Evolutionary conservation across 2,329 filamentous ascomycete genomes (phyloP).

Genomic region (Xylariaceae sp.): DNA sequence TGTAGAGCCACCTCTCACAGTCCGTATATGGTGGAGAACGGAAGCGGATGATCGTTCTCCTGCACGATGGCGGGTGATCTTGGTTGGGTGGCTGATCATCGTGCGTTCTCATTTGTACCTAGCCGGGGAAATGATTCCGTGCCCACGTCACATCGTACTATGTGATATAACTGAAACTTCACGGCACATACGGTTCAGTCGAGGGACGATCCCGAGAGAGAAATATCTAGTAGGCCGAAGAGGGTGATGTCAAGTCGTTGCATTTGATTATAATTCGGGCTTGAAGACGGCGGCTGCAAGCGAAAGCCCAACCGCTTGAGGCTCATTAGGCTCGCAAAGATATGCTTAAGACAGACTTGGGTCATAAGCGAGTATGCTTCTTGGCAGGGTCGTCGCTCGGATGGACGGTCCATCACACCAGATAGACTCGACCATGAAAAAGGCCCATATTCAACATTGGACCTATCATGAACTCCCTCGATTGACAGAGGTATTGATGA

Average conservation of each 20-base stretch:
- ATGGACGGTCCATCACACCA: conserved; percentile 19
- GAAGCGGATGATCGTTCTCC: conserved; percentile 5
- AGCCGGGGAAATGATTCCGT: conserved; percentile 16
- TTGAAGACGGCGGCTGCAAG: conserved; percentile 4
- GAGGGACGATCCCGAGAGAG: background rate
- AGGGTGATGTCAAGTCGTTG: conserved; percentile 17
- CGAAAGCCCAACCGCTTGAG: background rate
- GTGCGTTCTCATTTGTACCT: conserved; percentile 16
- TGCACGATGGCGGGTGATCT: conserved; percentile 3
- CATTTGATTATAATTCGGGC: conserved; percentile 11
- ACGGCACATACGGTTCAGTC: background rate
- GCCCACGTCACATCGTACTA: background rate
- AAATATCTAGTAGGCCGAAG: conserved; percentile 1
- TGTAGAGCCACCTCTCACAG: no score
- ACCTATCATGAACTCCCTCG: background rate
- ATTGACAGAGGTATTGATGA: background rate
- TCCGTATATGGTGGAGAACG: background rate
- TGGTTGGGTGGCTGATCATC: conserved; percentile 8
- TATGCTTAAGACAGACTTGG: background rate
- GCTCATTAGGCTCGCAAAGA: background rate
- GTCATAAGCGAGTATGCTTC: background rate
- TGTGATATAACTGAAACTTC: conserved; percentile 2
- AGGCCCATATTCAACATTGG: background rate
- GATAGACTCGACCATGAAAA: background rate
- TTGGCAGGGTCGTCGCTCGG: conserved; percentile 2